These are phyloP conservation scores for Buddleja alternifolia DNA, from an alignment of 257 asterid genomes.

Conservation along the genomic window DNA sequence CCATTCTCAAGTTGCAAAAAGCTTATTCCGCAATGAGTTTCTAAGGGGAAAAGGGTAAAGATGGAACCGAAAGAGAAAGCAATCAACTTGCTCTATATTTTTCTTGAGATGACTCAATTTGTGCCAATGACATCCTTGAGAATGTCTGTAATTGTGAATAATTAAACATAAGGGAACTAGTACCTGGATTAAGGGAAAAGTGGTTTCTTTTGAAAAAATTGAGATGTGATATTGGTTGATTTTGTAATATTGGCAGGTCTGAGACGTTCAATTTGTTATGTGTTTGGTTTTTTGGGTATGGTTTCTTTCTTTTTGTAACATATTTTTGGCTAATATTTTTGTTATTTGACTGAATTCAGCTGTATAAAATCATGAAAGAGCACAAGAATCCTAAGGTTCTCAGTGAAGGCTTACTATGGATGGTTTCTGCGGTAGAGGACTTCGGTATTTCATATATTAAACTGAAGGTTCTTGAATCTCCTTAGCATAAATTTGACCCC, in stretches of 20 bases:
- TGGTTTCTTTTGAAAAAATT: not conserved
- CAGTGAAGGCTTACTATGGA: constrained; percentile 95
- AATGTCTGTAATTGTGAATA: constrained; percentile 9
- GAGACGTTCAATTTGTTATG: not conserved
- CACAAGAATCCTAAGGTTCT: constrained; percentile 99
- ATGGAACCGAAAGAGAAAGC: not conserved
- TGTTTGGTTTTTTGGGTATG: not conserved
- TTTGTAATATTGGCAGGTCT: not conserved
- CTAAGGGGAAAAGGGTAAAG: not conserved
- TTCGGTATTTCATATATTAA: constrained; percentile 81
- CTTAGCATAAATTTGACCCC: not conserved
- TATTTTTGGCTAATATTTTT: constrained; percentile 19
- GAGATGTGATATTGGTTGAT: constrained; percentile 8
- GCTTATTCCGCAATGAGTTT: not conserved
- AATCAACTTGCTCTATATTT: not conserved
- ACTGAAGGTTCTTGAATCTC: constrained; percentile 64
- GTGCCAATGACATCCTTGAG: not conserved
- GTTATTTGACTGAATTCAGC: constrained; percentile 47
- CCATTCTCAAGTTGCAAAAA: not conserved
- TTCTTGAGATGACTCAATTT: not conserved
- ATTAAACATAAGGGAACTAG: not conserved
- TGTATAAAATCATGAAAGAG: constrained; percentile 91
- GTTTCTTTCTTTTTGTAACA: not conserved
- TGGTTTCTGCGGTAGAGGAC: constrained; percentile 92
- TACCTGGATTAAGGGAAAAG: not conserved